Evolutionary conservation across 768 basidiomycete species (phyloP).

Genomic region (Epithele typhae): DNA sequence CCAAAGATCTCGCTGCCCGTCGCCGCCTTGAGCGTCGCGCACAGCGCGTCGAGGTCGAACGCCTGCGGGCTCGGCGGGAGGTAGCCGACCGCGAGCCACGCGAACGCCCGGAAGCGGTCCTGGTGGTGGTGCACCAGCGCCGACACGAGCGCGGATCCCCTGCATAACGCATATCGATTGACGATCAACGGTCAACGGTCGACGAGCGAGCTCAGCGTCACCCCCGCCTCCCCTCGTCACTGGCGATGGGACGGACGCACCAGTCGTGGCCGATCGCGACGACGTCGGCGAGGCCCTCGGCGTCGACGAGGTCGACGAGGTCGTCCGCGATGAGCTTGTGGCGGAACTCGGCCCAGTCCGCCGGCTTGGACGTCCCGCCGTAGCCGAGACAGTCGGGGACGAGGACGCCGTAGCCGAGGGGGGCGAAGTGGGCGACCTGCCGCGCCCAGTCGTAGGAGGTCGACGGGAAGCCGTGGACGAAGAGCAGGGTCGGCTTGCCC

Average conservation of each 20-base stretch:
- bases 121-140: slow-evolving; percentile 20
- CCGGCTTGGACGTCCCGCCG: slow-evolving; percentile 42
- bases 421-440: slow-evolving; percentile 34
- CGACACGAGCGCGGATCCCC: neutral
- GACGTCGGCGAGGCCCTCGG: slow-evolving; percentile 23
- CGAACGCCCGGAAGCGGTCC: slow-evolving; percentile 38
- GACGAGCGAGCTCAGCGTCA: no score
- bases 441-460: slow-evolving; percentile 37
- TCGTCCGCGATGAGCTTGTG: slow-evolving; percentile 24
- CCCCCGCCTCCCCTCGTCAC: no score
- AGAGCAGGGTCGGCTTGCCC: slow-evolving; percentile 35
- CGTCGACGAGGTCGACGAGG: slow-evolving; percentile 32
- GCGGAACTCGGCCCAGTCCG: slow-evolving; percentile 24
- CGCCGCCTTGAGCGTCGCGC: slow-evolving; percentile 19
- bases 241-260: no score
- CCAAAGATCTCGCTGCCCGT: slow-evolving; percentile 37
- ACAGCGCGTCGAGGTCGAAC: slow-evolving; percentile 22
- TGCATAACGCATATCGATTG: neutral
- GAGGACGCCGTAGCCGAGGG: slow-evolving; percentile 39
- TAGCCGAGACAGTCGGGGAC: slow-evolving; percentile 45
- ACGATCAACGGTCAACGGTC: no score
- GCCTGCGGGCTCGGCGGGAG: slow-evolving; percentile 19
- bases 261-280: slow-evolving; percentile 33
- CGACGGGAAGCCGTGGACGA: slow-evolving; percentile 43
- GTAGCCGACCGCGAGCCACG: slow-evolving; percentile 33